phyloP scores from a whole-genome alignment of 139 green algal species.

The Tetradesmus obliquus region DNA sequence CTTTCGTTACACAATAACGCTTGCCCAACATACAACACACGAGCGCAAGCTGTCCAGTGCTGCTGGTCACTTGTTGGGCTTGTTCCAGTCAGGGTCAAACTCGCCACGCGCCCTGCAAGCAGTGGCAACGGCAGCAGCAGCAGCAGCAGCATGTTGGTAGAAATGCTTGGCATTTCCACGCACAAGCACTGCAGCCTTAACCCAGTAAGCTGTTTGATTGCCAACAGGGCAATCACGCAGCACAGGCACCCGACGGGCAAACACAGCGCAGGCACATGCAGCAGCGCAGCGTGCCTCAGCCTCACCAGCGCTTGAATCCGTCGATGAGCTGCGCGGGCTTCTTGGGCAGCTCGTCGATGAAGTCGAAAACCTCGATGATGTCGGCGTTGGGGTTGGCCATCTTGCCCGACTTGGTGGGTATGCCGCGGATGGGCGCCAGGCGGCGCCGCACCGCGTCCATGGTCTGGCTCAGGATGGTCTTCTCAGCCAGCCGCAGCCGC shows the following conservation, averaged over 20 bases:
- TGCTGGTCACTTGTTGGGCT: conserved; percentile 21
- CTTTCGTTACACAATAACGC: too few species aligned
- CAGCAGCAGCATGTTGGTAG: neutral
- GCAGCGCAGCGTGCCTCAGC: neutral
- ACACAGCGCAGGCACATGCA: neutral
- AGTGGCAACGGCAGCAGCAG: neutral
- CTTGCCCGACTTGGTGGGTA: conserved; percentile 92
- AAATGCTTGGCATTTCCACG: neutral
- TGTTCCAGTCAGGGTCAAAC: conserved; percentile 49
- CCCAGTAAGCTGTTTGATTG: too few species aligned
- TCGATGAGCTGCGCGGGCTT: conserved; percentile 74
- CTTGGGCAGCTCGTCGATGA: conserved; percentile 82
- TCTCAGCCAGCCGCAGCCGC: conserved; percentile 78
- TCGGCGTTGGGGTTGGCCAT: conserved; percentile 93
- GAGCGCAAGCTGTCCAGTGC: too few species aligned
- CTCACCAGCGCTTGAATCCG: conserved; percentile 69
- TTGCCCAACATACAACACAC: too few species aligned
- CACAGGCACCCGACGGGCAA: too few species aligned
- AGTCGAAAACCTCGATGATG: conserved; percentile 94
- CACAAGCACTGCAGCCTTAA: too few species aligned
- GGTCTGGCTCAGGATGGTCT: conserved; percentile 75
- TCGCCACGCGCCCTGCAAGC: neutral
- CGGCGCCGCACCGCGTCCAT: conserved; percentile 82
- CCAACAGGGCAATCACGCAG: too few species aligned
- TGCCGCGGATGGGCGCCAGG: conserved; percentile 95